These are phyloP conservation scores for Bromus sterilis DNA, from an alignment of 176 grass and related monocot species.

Conservation along the genomic window DNA sequence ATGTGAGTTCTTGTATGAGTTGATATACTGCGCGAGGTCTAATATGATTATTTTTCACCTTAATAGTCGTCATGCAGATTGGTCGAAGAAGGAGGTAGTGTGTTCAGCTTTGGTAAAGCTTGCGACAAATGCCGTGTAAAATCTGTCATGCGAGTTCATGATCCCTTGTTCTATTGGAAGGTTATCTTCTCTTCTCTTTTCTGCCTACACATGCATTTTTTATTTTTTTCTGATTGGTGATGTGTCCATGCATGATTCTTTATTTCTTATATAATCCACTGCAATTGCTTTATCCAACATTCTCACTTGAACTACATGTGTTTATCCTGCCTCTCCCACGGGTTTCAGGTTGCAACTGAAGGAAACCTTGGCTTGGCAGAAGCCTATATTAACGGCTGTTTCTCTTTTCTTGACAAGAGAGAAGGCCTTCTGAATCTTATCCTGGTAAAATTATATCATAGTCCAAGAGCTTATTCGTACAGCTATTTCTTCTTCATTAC, in stretches of 20 bases:
- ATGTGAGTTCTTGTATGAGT: slow-evolving; percentile 34
- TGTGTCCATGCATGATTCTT: no score
- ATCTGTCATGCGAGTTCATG: slow-evolving; percentile 42
- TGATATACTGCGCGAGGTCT: background rate
- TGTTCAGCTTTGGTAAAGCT: slow-evolving; percentile 36
- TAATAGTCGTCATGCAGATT: slow-evolving; percentile 9
- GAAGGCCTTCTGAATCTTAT: background rate
- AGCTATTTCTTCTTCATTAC: no score
- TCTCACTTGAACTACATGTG: background rate
- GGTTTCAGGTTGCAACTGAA: slow-evolving; percentile 43
- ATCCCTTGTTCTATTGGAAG: slow-evolving; percentile 64
- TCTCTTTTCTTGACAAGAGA: slow-evolving; percentile 68
- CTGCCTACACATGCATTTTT: background rate
- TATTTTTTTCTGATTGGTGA: no score
- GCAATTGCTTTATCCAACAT: background rate
- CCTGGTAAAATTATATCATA: background rate
- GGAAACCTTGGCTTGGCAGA: slow-evolving; percentile 20
- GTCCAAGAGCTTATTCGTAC: no score
- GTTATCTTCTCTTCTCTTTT: background rate
- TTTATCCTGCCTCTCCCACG: no score
- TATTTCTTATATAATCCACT: no score
- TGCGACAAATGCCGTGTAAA: slow-evolving; percentile 23
- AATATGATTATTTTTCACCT: background rate
- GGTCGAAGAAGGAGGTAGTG: slow-evolving; percentile 51
- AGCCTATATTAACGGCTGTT: slow-evolving; percentile 55